Percentiles rank a stretch among this genome's conserved stretches.
Evolutionary conservation across 202 grass and related monocot species (phyloP).

Genomic region (Cymbopogon flexuosus): DNA sequence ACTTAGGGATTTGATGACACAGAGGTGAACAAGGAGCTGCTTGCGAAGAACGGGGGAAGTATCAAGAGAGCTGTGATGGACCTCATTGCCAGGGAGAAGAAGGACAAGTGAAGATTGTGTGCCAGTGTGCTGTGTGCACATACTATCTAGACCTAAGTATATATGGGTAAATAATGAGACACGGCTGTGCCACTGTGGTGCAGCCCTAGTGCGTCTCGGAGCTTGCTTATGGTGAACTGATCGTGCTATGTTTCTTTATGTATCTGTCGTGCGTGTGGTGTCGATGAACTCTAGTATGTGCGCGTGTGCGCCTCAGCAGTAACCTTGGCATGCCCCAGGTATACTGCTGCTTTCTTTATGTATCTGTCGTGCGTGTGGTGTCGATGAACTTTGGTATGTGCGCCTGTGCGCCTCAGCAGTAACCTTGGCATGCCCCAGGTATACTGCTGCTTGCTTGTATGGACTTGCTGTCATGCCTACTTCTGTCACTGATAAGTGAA

Average conservation of each 20-base stretch:
- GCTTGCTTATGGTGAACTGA: slow-evolving; percentile 23
- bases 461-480: not conserved
- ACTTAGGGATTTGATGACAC: slow-evolving; percentile 69
- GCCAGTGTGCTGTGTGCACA: slow-evolving; percentile 22
- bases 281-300: not conserved
- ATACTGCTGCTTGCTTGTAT: not conserved
- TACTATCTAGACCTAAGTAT: slow-evolving; percentile 21
- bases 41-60: slow-evolving; percentile 65
- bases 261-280: not conserved
- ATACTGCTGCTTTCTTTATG: slow-evolving; percentile 1
- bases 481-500: not conserved
- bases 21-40: slow-evolving; percentile 61
- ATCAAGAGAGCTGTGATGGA: slow-evolving; percentile 79
- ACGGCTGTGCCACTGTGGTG: not conserved
- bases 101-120: slow-evolving; percentile 50
- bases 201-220: slow-evolving; percentile 6
- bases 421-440: not conserved
- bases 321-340: not conserved
- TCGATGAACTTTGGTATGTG: not conserved
- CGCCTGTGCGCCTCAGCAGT: not conserved
- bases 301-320: not conserved
- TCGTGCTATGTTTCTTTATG: not conserved
- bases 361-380: not conserved
- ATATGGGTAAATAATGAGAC: slow-evolving; percentile 36
- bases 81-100: slow-evolving; percentile 70